phyloP scores from a whole-genome alignment of 1,284 basidiomycete species.

The Thecaphora thlaspeos region DNA sequence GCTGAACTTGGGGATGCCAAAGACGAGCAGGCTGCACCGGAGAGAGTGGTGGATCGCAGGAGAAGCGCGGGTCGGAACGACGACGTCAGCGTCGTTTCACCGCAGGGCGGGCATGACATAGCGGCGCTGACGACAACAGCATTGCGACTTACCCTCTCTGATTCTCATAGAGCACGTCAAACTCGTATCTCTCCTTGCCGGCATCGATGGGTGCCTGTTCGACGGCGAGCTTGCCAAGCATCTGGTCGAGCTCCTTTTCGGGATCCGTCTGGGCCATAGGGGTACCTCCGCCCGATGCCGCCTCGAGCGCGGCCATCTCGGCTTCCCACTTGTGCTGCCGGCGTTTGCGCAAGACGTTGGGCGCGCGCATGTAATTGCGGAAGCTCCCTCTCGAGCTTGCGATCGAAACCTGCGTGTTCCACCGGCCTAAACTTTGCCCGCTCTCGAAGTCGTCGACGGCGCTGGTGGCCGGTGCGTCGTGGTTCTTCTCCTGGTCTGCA shows the following conservation, averaged over 20 bases:
- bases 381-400: constrained; percentile 28
- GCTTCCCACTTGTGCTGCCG: constrained; percentile 29
- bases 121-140: no score
- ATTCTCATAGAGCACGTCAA: constrained; percentile 56
- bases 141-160: constrained; percentile 36
- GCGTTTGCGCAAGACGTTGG: constrained; percentile 29
- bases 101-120: no score
- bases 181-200: constrained; percentile 40
- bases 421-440: constrained; percentile 9
- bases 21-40: constrained; percentile 31
- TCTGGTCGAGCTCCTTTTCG: constrained; percentile 36
- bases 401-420: constrained; percentile 22
- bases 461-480: neutral
- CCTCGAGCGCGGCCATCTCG: constrained; percentile 28
- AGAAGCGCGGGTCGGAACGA: no score
- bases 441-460: constrained; percentile 5
- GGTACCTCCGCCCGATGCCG: constrained; percentile 6
- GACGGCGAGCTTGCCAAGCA: constrained; percentile 37
- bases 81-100: no score
- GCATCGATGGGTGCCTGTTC: constrained; percentile 36
- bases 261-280: constrained; percentile 16
- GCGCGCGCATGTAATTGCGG: constrained; percentile 21
- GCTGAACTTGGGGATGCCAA: constrained; percentile 55
- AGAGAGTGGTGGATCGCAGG: no score
- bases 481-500: constrained; percentile 7